A percentile compares a stretch with the other conserved stretches of the same genome.
Evolutionary conservation across 2,329 filamentous ascomycete species (phyloP).

Genomic region (Aspergillus pseudoglaucus): DNA sequence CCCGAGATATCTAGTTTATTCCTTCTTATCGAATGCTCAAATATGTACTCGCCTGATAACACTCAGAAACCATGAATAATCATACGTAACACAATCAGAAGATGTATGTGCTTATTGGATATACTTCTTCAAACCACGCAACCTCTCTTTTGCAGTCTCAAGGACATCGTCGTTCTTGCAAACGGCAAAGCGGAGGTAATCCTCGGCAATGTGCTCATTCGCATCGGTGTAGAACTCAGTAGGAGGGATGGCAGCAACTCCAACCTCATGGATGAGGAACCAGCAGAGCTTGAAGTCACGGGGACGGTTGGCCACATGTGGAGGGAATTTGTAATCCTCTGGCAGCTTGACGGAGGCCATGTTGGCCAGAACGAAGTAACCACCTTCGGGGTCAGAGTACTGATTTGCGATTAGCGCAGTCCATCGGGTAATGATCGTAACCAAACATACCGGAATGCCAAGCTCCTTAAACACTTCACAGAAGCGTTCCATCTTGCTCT

Average conservation of each 20-base stretch:
- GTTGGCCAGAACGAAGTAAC: constrained; percentile 96
- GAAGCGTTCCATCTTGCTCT: constrained; percentile 78
- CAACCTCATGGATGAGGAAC: constrained; percentile 95
- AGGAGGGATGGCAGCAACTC: constrained; percentile 90
- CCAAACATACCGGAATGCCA: constrained; percentile 51
- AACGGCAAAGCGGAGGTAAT: constrained; percentile 91
- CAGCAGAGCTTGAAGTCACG: constrained; percentile 91
- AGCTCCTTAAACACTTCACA: constrained; percentile 74
- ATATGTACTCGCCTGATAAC: not conserved
- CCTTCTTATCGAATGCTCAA: not conserved
- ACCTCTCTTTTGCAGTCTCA: constrained; percentile 68
- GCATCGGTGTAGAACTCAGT: constrained; percentile 91
- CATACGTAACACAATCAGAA: too few relatives aligned
- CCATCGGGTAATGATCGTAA: not conserved
- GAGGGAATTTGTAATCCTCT: constrained; percentile 76
- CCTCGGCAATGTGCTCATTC: constrained; percentile 79
- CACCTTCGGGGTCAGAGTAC: constrained; percentile 90
- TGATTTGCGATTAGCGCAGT: constrained; percentile 12
- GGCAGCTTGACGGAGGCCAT: constrained; percentile 82
- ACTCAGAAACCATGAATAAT: too few relatives aligned
- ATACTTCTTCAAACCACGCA: constrained; percentile 67
- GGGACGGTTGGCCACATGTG: constrained; percentile 77
- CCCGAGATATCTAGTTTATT: not conserved
- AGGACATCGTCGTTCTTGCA: constrained; percentile 89
- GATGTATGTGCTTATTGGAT: constrained; percentile 36